These are phyloP conservation scores for Metschnikowia hibisci DNA, from an alignment of 805 yeast genomes.

Conservation along the genomic window DNA sequence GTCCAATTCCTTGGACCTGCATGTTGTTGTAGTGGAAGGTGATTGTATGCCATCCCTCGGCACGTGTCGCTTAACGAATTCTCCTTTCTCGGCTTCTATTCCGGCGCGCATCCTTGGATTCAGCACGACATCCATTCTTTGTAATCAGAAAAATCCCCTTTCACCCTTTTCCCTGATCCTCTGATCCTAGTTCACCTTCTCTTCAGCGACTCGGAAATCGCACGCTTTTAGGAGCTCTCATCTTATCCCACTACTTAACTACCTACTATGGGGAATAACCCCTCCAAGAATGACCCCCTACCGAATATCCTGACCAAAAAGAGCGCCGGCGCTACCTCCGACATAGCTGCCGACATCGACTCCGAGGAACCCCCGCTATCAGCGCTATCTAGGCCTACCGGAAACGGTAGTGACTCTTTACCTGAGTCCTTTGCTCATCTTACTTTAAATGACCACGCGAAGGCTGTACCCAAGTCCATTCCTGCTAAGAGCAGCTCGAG, in stretches of 20 bases:
- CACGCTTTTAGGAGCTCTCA: neutral
- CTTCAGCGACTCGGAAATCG: neutral
- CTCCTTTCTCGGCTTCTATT: neutral
- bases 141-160: constrained; percentile 5
- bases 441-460: constrained; percentile 1
- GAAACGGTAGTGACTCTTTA: constrained; percentile 18
- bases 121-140: constrained; percentile 3
- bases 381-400: constrained; percentile 38
- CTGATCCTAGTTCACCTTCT: neutral
- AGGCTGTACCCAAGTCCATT: constrained; percentile 12
- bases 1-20: no score
- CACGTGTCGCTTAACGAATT: constrained; percentile 1
- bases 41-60: neutral
- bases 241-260: neutral
- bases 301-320: constrained; percentile 36
- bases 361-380: constrained; percentile 38
- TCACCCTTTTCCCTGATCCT: neutral
- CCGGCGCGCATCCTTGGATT: constrained; percentile 5
- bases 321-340: constrained; percentile 24
- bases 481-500: constrained; percentile 7
- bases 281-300: constrained; percentile 51
- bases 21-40: no score
- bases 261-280: constrained; percentile 59
- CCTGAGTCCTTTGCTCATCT: constrained; percentile 5
- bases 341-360: constrained; percentile 30